A percentile compares a stretch with the other conserved stretches of the same genome.
Evolutionary conservation across 768 basidiomycete genomes (phyloP).

Genomic region (Xanthoconium purpureum): DNA sequence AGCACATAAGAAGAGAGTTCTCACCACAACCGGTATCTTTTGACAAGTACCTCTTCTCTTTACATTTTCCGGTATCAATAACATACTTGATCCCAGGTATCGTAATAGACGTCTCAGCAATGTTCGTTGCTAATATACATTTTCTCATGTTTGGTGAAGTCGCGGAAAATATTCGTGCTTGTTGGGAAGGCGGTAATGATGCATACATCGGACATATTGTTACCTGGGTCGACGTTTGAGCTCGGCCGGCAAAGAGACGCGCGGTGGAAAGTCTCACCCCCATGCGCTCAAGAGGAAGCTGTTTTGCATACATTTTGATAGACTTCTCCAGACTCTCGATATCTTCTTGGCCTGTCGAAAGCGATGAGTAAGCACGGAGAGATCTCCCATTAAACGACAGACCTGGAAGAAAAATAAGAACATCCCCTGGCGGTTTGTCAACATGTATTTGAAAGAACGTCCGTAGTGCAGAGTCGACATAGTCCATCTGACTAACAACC

Average conservation of each 20-base stretch:
- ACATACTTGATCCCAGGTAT: constrained; percentile 96
- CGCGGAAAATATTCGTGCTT: constrained; percentile 71
- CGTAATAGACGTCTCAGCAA: constrained; percentile 97
- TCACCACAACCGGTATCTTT: constrained; percentile 66
- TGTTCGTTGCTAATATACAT: constrained; percentile 95
- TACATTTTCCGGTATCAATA: constrained; percentile 93
- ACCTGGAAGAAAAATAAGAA: constrained; percentile 93
- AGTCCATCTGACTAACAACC: constrained; percentile 71
- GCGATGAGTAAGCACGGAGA: neutral
- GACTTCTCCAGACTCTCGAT: constrained; percentile 85
- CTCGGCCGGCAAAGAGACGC: neutral
- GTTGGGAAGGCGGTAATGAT: constrained; percentile 72
- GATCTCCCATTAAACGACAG: neutral
- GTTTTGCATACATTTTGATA: constrained; percentile 63
- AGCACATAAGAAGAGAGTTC: neutral
- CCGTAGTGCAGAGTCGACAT: constrained; percentile 83
- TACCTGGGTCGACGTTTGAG: constrained; percentile 45
- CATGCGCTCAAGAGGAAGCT: constrained; percentile 57
- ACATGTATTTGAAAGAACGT: constrained; percentile 94
- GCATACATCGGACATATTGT: constrained; percentile 82
- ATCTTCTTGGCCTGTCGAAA: constrained; percentile 80
- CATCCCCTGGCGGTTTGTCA: constrained; percentile 76
- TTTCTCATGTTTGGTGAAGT: constrained; percentile 72
- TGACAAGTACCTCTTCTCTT: constrained; percentile 86
- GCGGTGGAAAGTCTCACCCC: constrained; percentile 38